Evolutionary conservation across 31 red algal species (phyloP), one percentile per base, ranked within the genome.

Genomic region (Endocladia muricata): DNA sequence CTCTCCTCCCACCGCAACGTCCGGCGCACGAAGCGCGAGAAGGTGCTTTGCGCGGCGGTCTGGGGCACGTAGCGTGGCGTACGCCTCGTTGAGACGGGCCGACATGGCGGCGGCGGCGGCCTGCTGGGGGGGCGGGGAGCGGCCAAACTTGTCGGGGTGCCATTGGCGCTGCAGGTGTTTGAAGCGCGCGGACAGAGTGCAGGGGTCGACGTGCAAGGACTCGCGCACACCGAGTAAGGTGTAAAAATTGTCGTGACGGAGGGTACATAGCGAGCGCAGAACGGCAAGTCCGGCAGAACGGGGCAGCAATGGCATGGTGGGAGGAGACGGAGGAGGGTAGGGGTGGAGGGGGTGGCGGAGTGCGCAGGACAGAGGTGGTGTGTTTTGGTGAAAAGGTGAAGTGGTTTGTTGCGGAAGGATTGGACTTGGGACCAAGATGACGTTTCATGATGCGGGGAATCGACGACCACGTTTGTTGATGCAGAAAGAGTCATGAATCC

Each of bases 101-200:
- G 83, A 86, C 73, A 86, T 86, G 31, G 41, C 29, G 4, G 60
- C 60, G n/a, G 83, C 83, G 15, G 23, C 7, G 4, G 11, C 4
- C 36, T 58, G 71, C 19, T 76, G 48, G 6, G 37, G 30, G 3
- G n/a, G 13, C 1, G 61, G 19, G 1, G 17, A 8, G 59, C 13
- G 42, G 36, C 41, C 71, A 76, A 70, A 86, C 17, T 68, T 64
- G 49, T 86, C 83, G 11, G 83, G 83, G 73, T 86, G 83, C 83
- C 83, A 86, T n/a, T 52, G 60, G 8, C 47, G 41, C 28, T 86
- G 83, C 42, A 86, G 59, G 31, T 33, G 22, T 30, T 62, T 77
- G 73, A 77, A 86, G 13, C 47, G 43, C 9, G 25, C 61, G 11
- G 63, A n/a, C 4, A 86, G 73, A 25, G 55, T 41, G 23, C 17